These are phyloP conservation scores for Colletotrichum shisoi DNA, from an alignment of 2,329 filamentous ascomycete genomes.

Conservation along the genomic window DNA sequence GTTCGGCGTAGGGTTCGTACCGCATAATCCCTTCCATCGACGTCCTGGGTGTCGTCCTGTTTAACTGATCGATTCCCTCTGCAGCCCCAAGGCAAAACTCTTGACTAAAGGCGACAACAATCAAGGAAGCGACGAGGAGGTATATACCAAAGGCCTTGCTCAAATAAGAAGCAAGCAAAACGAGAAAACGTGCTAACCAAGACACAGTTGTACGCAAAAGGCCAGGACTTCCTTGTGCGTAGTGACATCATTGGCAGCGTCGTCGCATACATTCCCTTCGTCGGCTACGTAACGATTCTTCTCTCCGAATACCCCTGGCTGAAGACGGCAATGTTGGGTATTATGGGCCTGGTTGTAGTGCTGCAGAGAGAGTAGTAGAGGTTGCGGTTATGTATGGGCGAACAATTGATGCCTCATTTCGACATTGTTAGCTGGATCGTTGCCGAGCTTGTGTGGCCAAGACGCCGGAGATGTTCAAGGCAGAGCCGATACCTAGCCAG, in stretches of 20 bases:
- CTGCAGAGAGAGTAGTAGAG: slow-evolving; percentile 79
- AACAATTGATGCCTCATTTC: slow-evolving; percentile 3
- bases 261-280: slow-evolving; percentile 88
- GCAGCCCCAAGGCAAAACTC: slow-evolving; percentile 69
- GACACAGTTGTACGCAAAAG: slow-evolving; percentile 70
- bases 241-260: slow-evolving; percentile 94
- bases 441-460: not conserved
- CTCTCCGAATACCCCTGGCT: slow-evolving; percentile 96
- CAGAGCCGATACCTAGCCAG: not conserved
- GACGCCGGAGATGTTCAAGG: not conserved
- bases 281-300: slow-evolving; percentile 96
- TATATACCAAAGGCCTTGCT: not conserved
- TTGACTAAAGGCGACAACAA: slow-evolving; percentile 99
- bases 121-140: slow-evolving; percentile 69
- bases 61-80: not conserved
- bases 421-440: not conserved
- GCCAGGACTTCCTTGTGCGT: slow-evolving; percentile 85
- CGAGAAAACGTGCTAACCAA: not conserved
- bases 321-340: slow-evolving; percentile 90
- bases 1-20: slow-evolving; percentile 65
- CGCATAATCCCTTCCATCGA: not conserved
- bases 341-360: slow-evolving; percentile 95
- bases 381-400: not conserved
- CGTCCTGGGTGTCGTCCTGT: not conserved
- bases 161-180: not conserved